Evolutionary conservation across 164 flowering plant species (phyloP), one percentile per base, ranked within the genome.

Genomic region (Tinospora cordifolia): DNA sequence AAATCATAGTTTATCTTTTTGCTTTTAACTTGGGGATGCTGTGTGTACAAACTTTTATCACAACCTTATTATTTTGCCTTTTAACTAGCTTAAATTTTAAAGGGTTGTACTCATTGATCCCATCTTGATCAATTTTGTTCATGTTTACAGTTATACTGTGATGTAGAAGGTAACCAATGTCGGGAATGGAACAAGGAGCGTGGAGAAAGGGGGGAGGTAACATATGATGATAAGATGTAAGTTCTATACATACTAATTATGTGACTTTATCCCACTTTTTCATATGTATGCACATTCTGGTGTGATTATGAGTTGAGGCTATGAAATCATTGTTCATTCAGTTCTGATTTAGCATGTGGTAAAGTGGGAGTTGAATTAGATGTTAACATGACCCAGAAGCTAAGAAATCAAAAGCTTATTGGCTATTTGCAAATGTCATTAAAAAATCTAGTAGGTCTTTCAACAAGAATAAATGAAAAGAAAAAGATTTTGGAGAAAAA

Each of bases 131-230:
- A 10, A 21, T 57, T 25, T 9, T 30, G 22, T 73, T 70, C 47
- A 17, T 36, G 69, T 57, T 69, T 17, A 54, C 82, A 79, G 79
- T 41, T 95, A 1, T 85, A 79, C 69, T 89, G 94, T 76, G 94
- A 92, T 75, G 84, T 81, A 7, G 93, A 87, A 41, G 90, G 85
- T 63, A 54, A 72, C 54, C 69, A 75, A 46, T 95, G 96, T 79
- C 80, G 87, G 74, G 76, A 84, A 74, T 95, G 99, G 98, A 95
- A 95, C 70, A 75, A 79, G 72, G 85, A 81, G 39, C 90, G 96
- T 6, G 76, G 73, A 58, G 87, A 84, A 66, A 85, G 73, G 63
- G 87, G 83, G 19, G 87, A 85, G 74, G 76, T 81, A 0, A 3
- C 86, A 38, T 95, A 92, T 72, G 75, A 85, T 63, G 92, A 90